These are phyloP conservation scores for Centrapalus pauciflorus DNA, from an alignment of 129 eudicot species.

Conservation along the genomic window DNA sequence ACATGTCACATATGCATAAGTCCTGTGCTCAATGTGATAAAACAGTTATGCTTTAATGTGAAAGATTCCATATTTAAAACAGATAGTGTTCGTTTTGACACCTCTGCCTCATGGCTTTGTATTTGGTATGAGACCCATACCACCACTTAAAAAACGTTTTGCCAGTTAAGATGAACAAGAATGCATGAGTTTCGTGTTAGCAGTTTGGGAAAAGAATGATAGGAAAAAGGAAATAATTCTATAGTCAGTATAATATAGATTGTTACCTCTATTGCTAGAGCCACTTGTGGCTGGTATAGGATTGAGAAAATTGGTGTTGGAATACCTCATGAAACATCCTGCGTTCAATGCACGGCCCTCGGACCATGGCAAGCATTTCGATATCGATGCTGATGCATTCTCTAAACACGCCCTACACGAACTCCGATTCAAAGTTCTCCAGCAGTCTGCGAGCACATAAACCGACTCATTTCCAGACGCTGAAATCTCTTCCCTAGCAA, in stretches of 20 bases:
- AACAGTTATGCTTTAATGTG: too few species aligned
- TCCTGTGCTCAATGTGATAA: too few species aligned
- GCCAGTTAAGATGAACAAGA: too few species aligned
- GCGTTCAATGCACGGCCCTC: conserved; percentile 59
- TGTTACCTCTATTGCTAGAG: conserved; percentile 47
- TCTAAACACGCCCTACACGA: conserved; percentile 51
- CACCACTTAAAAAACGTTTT: too few species aligned
- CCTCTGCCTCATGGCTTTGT: too few species aligned
- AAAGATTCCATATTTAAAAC: too few species aligned
- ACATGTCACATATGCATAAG: too few species aligned
- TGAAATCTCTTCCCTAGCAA: conserved; percentile 29
- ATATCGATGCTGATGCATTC: conserved; percentile 43
- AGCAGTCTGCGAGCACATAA: conserved; percentile 57
- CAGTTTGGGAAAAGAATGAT: too few species aligned
- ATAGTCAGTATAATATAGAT: not conserved
- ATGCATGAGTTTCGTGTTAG: too few species aligned
- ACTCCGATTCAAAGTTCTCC: conserved; percentile 51
- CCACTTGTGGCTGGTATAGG: conserved; percentile 15
- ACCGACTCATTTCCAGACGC: conserved; percentile 29
- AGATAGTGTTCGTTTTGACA: too few species aligned
- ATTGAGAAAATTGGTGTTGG: conserved; percentile 60
- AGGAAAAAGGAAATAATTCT: not conserved
- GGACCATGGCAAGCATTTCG: conserved; percentile 53
- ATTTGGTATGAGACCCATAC: too few species aligned
- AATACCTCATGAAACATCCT: conserved; percentile 72